A percentile compares a stretch with the other conserved stretches of the same genome.
phyloP scores from a whole-genome alignment of 345 rosid species.

The Orychophragmus violaceus region DNA sequence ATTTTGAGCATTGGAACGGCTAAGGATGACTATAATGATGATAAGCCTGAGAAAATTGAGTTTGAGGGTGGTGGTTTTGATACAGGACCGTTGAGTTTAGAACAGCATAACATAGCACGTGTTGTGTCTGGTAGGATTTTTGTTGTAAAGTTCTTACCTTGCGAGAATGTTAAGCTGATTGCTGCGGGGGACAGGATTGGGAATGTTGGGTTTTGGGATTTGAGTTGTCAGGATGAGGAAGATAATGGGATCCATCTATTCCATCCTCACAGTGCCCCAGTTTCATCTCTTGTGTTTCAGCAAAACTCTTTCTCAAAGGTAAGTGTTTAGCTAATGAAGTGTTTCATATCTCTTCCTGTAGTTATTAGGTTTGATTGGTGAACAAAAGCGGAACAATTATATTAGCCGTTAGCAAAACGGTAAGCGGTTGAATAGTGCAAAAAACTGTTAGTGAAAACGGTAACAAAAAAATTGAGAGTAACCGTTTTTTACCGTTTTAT shows the following conservation, averaged over 20 bases:
- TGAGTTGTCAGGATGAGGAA: constrained; percentile 33
- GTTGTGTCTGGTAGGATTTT: constrained; percentile 55
- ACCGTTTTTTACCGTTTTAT: too few species aligned
- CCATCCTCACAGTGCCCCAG: constrained; percentile 45
- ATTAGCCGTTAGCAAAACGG: too few species aligned
- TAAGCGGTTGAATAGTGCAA: too few species aligned
- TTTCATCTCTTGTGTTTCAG: constrained; percentile 59
- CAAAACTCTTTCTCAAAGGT: constrained; percentile 61
- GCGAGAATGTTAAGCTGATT: constrained; percentile 49
- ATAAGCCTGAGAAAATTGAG: constrained; percentile 30
- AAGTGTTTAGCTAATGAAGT: too few species aligned
- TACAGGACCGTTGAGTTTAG: constrained; percentile 42
- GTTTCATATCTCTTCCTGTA: too few species aligned
- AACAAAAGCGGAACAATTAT: too few species aligned
- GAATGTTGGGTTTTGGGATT: constrained; percentile 79
- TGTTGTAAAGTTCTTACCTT: constrained; percentile 56
- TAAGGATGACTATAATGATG: neutral
- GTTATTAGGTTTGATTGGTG: too few species aligned
- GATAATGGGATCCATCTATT: constrained; percentile 55
- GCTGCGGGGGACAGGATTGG: constrained; percentile 66
- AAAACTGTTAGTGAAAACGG: too few species aligned
- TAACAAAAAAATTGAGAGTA: too few species aligned
- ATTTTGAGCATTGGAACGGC: constrained; percentile 17
- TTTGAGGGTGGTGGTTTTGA: constrained; percentile 29
- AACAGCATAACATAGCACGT: constrained; percentile 57